Evolutionary conservation across 345 rosid species (phyloP), one percentile per base, ranked within the genome.

Genomic region (Dipteronia dyeriana): DNA sequence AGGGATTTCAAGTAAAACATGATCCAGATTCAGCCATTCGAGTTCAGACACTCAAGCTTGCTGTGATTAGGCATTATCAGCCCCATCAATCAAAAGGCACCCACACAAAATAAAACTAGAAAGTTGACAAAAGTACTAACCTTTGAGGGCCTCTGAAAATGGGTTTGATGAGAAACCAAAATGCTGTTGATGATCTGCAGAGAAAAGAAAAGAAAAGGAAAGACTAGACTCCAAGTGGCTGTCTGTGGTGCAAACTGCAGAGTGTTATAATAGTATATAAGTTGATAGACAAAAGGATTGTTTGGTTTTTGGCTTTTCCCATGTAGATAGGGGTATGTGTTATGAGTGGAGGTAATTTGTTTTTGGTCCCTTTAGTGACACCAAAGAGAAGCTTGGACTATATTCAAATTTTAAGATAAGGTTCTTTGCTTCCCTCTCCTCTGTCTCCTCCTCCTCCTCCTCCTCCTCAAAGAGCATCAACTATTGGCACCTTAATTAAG

Each of bases 251-350:
- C 29, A 59, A 73, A 19, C 63, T 8, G 66, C 29, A 59, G 70
- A 14, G 66, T 38, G 14, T 53, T 31, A 57, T 26, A 39, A 57
- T 45, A 53, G 74, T 41, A 9, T 0, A 0, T 26, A 39, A 22
- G 51, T 71, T 62, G 75, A 66, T 25, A 69, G 70, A 10, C 61
- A 56, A 57, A 69, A 74, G 61, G 75, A 54, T 51, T 41, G 61
- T 82, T 87, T 92, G 90, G 92, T 84, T 88, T 90, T 82, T 87
- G 92, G 89, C 94, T 81, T 88, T 90, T 92, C 74, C 16, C 80
- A 76, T 81, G 77, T 65, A 86, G 95, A 93, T 91, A 93, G 97
- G 98, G 98, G 90, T 88, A 90, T 88, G 82, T 20, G 61, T 66
- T 78, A 74, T 82, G 94, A 78, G 97, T 87, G 98, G 97, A 66